A percentile compares a stretch with the other conserved stretches of the same genome.
Conservation (phyloP, 2,329 filamentous ascomycete species). For the Cephalotrichum gorgonifer region DNA sequence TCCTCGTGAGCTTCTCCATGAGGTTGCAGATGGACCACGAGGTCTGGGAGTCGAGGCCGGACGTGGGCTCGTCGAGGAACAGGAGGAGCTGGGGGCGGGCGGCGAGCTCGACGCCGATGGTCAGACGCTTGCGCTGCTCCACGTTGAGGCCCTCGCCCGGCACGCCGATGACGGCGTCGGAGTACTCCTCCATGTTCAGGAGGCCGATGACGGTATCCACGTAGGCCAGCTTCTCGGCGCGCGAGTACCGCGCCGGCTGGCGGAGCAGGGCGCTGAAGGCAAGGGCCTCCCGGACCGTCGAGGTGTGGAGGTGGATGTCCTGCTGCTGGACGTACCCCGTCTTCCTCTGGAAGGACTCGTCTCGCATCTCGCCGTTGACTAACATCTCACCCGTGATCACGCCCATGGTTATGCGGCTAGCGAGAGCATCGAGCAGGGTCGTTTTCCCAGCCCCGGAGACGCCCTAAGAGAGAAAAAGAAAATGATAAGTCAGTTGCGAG, state of each 20-base stretch:
- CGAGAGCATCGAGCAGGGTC: constrained; percentile 53
- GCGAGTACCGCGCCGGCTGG: constrained; percentile 30
- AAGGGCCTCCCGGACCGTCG: constrained; percentile 36
- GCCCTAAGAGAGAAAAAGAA: constrained; percentile 15
- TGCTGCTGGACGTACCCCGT: constrained; percentile 63
- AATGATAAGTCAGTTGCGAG: no score
- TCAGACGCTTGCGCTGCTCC: constrained; percentile 40
- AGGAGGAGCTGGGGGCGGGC: constrained; percentile 35
- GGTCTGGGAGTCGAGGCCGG: constrained; percentile 48
- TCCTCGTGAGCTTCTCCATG: constrained; percentile 50
- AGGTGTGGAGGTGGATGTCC: constrained; percentile 34
- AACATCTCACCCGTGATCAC: constrained; percentile 61
- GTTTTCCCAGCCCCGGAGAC: constrained; percentile 45
- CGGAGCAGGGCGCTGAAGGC: constrained; percentile 31
- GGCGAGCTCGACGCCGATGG: constrained; percentile 36
- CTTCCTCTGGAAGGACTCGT: constrained; percentile 60
- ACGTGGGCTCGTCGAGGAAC: constrained; percentile 43
- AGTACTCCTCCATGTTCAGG: constrained; percentile 44
- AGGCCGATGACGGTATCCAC: constrained; percentile 44
- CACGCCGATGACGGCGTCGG: constrained; percentile 40
- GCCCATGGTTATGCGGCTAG: constrained; percentile 62
- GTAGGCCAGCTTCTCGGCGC: constrained; percentile 38
- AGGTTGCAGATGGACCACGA: constrained; percentile 65
- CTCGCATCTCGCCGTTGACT: constrained; percentile 56
- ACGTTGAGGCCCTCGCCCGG: constrained; percentile 33